These are phyloP conservation scores for Paraleonurus japonicus DNA, from an alignment of 257 asterid species.

Conservation along the genomic window DNA sequence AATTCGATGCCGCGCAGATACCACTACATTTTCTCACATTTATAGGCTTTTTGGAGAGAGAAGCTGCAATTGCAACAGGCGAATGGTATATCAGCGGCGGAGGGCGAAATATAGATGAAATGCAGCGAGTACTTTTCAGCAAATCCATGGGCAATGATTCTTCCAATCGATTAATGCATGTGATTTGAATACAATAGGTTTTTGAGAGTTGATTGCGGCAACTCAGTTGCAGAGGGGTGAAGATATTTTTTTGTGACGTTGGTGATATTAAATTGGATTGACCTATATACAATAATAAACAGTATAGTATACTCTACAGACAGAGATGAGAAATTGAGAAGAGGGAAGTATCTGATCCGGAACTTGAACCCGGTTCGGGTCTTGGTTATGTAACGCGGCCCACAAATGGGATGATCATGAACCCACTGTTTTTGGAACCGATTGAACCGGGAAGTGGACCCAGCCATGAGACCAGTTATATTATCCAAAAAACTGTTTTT, in stretches of 20 bases:
- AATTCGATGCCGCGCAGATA: constrained; percentile 52
- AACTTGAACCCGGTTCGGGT: constrained; percentile 8
- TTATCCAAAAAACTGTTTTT: too few relatives aligned
- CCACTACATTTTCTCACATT: constrained; percentile 31
- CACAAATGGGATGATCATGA: background rate
- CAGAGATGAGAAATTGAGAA: too few relatives aligned
- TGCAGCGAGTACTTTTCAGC: constrained; percentile 50
- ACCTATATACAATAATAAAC: constrained; percentile 14
- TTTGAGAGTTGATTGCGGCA: background rate
- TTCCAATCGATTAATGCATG: constrained; percentile 26
- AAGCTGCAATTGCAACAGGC: constrained; percentile 32
- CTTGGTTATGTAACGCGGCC: background rate
- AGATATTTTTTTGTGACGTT: constrained; percentile 20
- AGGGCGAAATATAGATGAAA: constrained; percentile 47
- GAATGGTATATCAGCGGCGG: constrained; percentile 42
- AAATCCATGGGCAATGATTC: constrained; percentile 51
- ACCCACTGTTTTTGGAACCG: too few relatives aligned
- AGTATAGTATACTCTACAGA: too few relatives aligned
- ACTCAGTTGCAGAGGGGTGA: constrained; percentile 21
- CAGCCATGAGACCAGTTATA: too few relatives aligned
- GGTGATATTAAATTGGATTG: constrained; percentile 29
- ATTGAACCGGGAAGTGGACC: too few relatives aligned
- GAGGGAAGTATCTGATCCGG: constrained; percentile 26
- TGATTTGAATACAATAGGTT: background rate
- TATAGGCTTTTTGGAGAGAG: constrained; percentile 27